phyloP scores from a whole-genome alignment of 768 basidiomycete genomes.

The Boletus patriciae region DNA sequence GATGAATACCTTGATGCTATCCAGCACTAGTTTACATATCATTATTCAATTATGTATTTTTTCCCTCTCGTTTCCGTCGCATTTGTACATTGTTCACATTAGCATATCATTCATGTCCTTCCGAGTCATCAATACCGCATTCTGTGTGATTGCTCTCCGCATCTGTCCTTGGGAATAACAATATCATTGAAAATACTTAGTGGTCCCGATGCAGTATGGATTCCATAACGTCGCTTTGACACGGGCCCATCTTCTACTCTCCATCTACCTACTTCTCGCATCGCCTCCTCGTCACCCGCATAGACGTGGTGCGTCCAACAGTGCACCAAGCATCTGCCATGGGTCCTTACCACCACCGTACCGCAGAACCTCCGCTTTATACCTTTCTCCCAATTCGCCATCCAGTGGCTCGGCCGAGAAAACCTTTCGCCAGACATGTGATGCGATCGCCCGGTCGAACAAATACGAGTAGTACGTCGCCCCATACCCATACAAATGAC shows the following conservation, averaged over 20 bases:
- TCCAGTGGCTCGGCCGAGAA: constrained; percentile 69
- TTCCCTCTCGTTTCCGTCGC: neutral
- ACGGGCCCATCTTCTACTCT: constrained; percentile 70
- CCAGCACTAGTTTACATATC: constrained; percentile 1
- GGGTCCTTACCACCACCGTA: constrained; percentile 92
- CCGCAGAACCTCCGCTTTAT: constrained; percentile 71
- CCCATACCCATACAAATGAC: constrained; percentile 93
- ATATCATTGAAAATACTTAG: neutral
- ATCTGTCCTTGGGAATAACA: too few relatives aligned
- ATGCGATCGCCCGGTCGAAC: constrained; percentile 94
- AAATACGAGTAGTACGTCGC: constrained; percentile 97
- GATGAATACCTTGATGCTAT: neutral
- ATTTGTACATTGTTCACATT: neutral
- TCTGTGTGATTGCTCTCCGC: too few relatives aligned
- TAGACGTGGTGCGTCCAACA: constrained; percentile 62
- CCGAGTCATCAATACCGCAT: neutral
- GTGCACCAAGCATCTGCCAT: constrained; percentile 83
- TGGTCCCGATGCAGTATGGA: neutral
- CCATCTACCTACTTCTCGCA: constrained; percentile 90
- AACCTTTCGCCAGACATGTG: constrained; percentile 79
- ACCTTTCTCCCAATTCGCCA: constrained; percentile 76
- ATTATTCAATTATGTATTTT: constrained; percentile 25
- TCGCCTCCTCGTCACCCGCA: constrained; percentile 74
- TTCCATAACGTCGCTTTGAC: constrained; percentile 54
- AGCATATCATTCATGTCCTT: neutral